phyloP scores from a whole-genome alignment of 2,329 filamentous ascomycete species.

The Aspergillus carbonarius region DNA sequence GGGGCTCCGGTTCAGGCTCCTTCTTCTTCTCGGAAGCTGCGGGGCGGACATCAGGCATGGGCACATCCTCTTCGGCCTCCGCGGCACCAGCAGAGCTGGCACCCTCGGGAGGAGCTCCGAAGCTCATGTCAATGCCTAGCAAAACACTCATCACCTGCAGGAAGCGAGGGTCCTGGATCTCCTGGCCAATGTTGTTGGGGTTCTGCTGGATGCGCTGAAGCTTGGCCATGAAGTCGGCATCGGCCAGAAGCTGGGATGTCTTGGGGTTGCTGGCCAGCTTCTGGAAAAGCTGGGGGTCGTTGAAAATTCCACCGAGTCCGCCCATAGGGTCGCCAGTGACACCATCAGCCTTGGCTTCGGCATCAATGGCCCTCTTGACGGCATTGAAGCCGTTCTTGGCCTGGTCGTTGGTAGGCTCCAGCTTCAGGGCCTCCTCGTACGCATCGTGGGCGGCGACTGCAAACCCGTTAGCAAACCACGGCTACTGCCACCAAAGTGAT shows the following conservation, averaged over 20 bases:
- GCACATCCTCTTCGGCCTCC: slow-evolving; percentile 68
- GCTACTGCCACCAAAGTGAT: not conserved
- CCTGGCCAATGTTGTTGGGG: slow-evolving; percentile 72
- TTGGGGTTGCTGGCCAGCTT: slow-evolving; percentile 95
- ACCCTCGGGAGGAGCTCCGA: slow-evolving; percentile 55
- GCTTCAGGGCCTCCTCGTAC: slow-evolving; percentile 90
- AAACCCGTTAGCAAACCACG: slow-evolving; percentile 16
- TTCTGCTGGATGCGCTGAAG: slow-evolving; percentile 78
- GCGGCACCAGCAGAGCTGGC: slow-evolving; percentile 40
- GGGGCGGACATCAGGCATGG: slow-evolving; percentile 71
- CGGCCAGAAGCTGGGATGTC: slow-evolving; percentile 76
- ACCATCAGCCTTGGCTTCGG: slow-evolving; percentile 65
- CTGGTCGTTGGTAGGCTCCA: slow-evolving; percentile 87
- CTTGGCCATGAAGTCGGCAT: slow-evolving; percentile 86
- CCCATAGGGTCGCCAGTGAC: slow-evolving; percentile 65
- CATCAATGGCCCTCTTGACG: slow-evolving; percentile 84
- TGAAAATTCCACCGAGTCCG: slow-evolving; percentile 90
- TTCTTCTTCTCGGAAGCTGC: slow-evolving; percentile 54
- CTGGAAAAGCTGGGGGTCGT: slow-evolving; percentile 81
- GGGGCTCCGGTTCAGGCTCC: slow-evolving; percentile 52
- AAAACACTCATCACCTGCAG: slow-evolving; percentile 90
- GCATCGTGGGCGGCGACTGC: slow-evolving; percentile 77
- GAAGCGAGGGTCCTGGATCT: slow-evolving; percentile 88
- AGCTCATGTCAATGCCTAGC: slow-evolving; percentile 89
- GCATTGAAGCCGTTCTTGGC: slow-evolving; percentile 84